Percentiles rank a stretch among this genome's conserved stretches.
These are phyloP conservation scores for Naganishia sp. DNA, from an alignment of 1,284 basidiomycete genomes.

Conservation along the genomic window DNA sequence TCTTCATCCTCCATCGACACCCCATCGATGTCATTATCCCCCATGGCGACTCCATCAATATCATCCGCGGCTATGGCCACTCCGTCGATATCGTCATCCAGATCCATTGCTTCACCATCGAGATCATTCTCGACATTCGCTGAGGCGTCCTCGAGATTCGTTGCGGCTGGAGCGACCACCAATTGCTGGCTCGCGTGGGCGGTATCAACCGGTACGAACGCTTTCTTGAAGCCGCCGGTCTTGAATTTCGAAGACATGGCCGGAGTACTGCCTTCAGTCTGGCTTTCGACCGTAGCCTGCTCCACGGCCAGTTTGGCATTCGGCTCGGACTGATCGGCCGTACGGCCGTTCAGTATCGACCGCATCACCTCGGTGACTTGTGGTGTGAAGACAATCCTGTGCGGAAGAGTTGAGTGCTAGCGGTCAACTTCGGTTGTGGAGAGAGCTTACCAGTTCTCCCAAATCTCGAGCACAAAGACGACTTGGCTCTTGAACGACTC, in stretches of 20 bases:
- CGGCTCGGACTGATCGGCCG: slow-evolving; percentile 39
- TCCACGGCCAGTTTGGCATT: slow-evolving; percentile 8
- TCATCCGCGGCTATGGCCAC: neutral
- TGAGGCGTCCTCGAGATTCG: slow-evolving; percentile 13
- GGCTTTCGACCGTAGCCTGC: neutral
- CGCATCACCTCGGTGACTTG: slow-evolving; percentile 75
- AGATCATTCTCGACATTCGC: slow-evolving; percentile 43
- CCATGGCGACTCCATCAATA: neutral
- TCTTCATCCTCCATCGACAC: slow-evolving; percentile 50
- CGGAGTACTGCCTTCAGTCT: slow-evolving; percentile 22
- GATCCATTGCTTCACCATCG: slow-evolving; percentile 55
- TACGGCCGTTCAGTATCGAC: slow-evolving; percentile 67
- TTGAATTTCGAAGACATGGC: slow-evolving; percentile 67
- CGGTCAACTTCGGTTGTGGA: neutral
- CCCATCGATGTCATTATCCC: slow-evolving; percentile 51
- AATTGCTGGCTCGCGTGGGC: slow-evolving; percentile 12
- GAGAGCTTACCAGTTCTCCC: slow-evolving; percentile 76
- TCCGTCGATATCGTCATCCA: neutral
- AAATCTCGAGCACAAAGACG: slow-evolving; percentile 78
- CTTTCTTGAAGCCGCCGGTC: slow-evolving; percentile 58
- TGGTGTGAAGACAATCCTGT: slow-evolving; percentile 78
- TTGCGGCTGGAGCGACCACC: neutral
- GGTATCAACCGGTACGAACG: slow-evolving; percentile 47
- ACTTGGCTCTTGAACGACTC: slow-evolving; percentile 92
- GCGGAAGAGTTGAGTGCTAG: neutral